Evolutionary conservation across 257 asterid genomes (phyloP).

Genomic region (Solanum tarijense): DNA sequence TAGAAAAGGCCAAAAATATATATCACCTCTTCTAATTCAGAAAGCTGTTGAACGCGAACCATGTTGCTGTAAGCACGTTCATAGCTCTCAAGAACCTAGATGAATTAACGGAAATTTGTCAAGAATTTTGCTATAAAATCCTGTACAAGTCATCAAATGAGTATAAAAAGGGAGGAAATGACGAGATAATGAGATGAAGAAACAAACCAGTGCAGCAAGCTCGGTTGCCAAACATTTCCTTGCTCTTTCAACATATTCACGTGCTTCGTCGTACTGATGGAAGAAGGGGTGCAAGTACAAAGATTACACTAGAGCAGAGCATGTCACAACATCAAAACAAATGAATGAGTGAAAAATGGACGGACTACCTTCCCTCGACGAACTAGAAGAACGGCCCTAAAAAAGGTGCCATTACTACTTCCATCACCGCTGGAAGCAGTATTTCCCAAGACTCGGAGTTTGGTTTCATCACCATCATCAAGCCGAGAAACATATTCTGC

Average conservation of each 20-base stretch:
- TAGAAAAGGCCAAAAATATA: not conserved
- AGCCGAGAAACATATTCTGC: conserved; percentile 89
- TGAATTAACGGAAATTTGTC: not conserved
- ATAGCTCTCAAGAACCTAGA: conserved; percentile 96
- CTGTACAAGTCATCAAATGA: not conserved
- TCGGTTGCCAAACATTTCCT: conserved; percentile 95
- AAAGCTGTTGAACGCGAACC: conserved; percentile 97
- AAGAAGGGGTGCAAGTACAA: conserved; percentile 1
- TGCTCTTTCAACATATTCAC: conserved; percentile 91
- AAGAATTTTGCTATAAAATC: not conserved
- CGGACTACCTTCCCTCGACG: conserved; percentile 77
- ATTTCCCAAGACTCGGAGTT: conserved; percentile 83
- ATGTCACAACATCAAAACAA: not conserved
- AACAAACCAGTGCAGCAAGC: conserved; percentile 95
- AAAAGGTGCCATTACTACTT: conserved; percentile 90
- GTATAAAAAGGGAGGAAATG: not conserved
- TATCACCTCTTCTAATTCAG: conserved; percentile 88
- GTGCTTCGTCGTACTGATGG: conserved; percentile 89
- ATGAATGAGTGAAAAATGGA: not conserved
- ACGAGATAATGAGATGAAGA: conserved; percentile 10
- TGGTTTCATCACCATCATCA: conserved; percentile 98
- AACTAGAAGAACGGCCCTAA: conserved; percentile 82
- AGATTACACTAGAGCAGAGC: not conserved
- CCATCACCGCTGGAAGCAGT: conserved; percentile 94
- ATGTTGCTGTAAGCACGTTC: conserved; percentile 97